Percentiles rank a stretch among this genome's conserved stretches.
Conservation (phyloP, 331 rosid species). For the Pyrus hybrid region DNA sequence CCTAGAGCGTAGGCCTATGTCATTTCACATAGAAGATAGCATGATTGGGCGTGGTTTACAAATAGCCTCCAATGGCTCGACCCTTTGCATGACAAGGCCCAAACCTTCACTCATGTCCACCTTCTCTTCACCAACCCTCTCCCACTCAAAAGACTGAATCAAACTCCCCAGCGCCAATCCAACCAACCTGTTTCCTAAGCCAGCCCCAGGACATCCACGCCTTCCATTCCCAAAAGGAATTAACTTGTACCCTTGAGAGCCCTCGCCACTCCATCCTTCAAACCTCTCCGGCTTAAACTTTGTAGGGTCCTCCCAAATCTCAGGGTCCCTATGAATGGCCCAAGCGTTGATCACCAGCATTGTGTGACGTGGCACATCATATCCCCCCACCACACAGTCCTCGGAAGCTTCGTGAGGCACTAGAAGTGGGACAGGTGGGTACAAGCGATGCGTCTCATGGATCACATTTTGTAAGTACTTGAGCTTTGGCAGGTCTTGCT, state of each 20-base stretch:
- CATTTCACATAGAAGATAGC: neutral
- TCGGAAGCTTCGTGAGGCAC: slow-evolving; percentile 12
- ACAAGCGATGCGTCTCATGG: slow-evolving; percentile 22
- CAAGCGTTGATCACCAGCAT: slow-evolving; percentile 19
- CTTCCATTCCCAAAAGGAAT: slow-evolving; percentile 40
- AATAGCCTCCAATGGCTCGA: too few species aligned
- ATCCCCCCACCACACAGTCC: slow-evolving; percentile 23
- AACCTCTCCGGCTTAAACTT: slow-evolving; percentile 30
- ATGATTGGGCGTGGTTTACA: too few species aligned
- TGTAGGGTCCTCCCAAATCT: slow-evolving; percentile 25
- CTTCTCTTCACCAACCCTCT: slow-evolving; percentile 4
- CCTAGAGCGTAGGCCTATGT: too few species aligned
- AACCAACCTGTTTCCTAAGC: slow-evolving; percentile 17
- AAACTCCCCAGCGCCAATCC: slow-evolving; percentile 27
- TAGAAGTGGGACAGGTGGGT: slow-evolving; percentile 21
- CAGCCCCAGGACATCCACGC: slow-evolving; percentile 33
- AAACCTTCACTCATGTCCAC: slow-evolving; percentile 19
- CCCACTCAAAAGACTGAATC: slow-evolving; percentile 35
- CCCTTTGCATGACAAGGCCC: slow-evolving; percentile 22
- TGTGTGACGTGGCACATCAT: slow-evolving; percentile 21
- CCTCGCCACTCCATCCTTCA: slow-evolving; percentile 5
- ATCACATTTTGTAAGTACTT: slow-evolving; percentile 18
- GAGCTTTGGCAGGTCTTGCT: slow-evolving; percentile 15
- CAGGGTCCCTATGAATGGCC: slow-evolving; percentile 28
- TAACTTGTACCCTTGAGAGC: neutral